These are phyloP conservation scores for Solanum virginianum DNA, from an alignment of 257 asterid species.

Conservation along the genomic window DNA sequence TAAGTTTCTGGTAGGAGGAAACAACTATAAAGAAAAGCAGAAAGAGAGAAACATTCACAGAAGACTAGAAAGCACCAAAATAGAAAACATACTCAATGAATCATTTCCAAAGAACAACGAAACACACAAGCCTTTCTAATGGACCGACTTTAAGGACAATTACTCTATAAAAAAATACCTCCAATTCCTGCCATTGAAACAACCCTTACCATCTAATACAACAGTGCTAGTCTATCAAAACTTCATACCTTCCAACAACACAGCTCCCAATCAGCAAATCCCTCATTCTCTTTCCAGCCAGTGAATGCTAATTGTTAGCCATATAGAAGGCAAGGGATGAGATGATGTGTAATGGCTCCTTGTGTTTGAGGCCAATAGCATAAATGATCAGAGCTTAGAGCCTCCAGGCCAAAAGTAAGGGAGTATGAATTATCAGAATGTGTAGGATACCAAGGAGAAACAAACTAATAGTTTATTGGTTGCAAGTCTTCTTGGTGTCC, in stretches of 20 bases:
- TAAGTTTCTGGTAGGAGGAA: not conserved
- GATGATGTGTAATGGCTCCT: not conserved
- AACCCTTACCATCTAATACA: not conserved
- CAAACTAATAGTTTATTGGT: not conserved
- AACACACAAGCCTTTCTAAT: not conserved
- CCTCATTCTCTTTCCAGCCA: not conserved
- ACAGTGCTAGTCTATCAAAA: not conserved
- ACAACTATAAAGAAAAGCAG: not conserved
- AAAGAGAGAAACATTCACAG: not conserved
- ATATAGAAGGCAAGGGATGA: not conserved
- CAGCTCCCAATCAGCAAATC: not conserved
- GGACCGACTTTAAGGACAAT: not conserved
- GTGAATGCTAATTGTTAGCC: not conserved
- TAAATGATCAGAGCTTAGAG: not conserved
- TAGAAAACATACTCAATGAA: not conserved
- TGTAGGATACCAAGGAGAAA: not conserved
- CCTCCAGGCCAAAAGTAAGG: not conserved
- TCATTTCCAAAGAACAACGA: not conserved
- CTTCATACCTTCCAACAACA: not conserved
- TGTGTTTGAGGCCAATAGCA: not conserved
- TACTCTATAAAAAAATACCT: not conserved
- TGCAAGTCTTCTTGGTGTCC: not conserved
- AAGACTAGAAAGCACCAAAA: not conserved
- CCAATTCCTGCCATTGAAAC: not conserved
- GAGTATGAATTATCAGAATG: not conserved